A percentile compares a stretch with the other conserved stretches of the same genome.
These are phyloP conservation scores for Aspergillus panamensis DNA, from an alignment of 495 filamentous ascomycete species.

Conservation along the genomic window DNA sequence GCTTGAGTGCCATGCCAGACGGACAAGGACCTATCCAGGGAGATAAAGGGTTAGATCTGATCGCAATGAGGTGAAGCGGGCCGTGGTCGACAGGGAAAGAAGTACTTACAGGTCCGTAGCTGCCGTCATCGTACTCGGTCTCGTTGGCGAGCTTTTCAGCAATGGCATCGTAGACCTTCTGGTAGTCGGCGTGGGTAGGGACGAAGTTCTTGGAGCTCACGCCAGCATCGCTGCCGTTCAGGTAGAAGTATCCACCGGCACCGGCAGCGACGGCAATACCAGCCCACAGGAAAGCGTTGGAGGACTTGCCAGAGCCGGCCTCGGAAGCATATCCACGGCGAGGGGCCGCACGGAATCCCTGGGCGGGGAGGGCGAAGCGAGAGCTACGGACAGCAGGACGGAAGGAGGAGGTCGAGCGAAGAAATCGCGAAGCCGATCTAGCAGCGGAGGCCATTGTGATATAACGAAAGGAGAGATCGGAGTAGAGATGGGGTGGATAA, in stretches of 20 bases:
- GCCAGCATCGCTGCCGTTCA: constrained; percentile 46
- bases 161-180: constrained; percentile 91
- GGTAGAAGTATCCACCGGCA: constrained; percentile 69
- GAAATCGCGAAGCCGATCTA: constrained; percentile 47
- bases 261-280: constrained; percentile 60
- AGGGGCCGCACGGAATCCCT: constrained; percentile 60
- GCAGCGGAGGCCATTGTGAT: constrained; percentile 59
- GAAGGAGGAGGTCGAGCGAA: constrained; percentile 50
- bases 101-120: constrained; percentile 74
- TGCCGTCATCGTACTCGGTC: constrained; percentile 95
- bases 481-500: constrained; percentile 21
- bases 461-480: constrained; percentile 23
- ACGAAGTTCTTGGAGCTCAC: constrained; percentile 50
- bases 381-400: constrained; percentile 50
- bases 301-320: constrained; percentile 51
- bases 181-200: constrained; percentile 84
- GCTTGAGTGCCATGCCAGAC: constrained; percentile 83
- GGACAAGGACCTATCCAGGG: constrained; percentile 56
- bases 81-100: neutral
- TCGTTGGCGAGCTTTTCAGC: constrained; percentile 76
- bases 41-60: constrained; percentile 12
- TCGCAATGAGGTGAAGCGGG: neutral
- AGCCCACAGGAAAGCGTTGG: constrained; percentile 48
- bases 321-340: constrained; percentile 77
- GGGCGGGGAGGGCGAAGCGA: constrained; percentile 57